phyloP scores from a whole-genome alignment of 2,329 filamentous ascomycete genomes.

The Diaporthe ampelina region DNA sequence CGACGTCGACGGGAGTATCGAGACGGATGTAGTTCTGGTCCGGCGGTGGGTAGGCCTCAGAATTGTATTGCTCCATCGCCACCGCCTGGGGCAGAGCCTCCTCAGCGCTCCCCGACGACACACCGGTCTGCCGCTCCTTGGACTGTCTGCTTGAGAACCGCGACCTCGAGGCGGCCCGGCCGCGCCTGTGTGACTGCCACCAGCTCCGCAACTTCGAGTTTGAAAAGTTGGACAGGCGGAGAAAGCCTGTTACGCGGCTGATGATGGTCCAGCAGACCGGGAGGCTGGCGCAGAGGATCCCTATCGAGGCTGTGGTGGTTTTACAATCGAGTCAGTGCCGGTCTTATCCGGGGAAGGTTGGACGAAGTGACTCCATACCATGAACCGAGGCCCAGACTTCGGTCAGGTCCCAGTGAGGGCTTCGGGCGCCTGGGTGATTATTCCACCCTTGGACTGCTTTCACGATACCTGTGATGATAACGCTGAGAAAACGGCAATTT shows the following conservation, averaged over 20 bases:
- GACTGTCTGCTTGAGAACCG: neutral
- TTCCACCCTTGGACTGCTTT: slow-evolving; percentile 20
- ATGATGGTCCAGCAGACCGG: slow-evolving; percentile 35
- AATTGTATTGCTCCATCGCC: neutral
- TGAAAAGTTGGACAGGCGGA: neutral
- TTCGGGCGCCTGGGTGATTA: slow-evolving; percentile 12
- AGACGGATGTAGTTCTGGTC: neutral
- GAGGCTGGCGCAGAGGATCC: slow-evolving; percentile 28
- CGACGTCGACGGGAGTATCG: neutral
- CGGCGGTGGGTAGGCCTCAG: neutral
- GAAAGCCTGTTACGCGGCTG: neutral
- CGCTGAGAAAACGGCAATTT: neutral
- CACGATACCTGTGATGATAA: slow-evolving; percentile 32
- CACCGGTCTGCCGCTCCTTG: neutral
- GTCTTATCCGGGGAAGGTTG: neutral
- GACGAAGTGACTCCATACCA: slow-evolving; percentile 4
- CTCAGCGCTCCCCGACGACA: neutral
- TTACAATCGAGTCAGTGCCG: neutral
- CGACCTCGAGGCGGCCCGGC: neutral
- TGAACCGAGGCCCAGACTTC: slow-evolving; percentile 32
- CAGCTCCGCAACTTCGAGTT: neutral
- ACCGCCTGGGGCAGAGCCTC: neutral
- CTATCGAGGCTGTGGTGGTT: slow-evolving; percentile 12
- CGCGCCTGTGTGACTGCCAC: slow-evolving; percentile 1
- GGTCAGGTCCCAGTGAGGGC: slow-evolving; percentile 23